Evolutionary conservation across 176 grass and related monocot species (phyloP), one percentile per base, ranked within the genome.

Genomic region (Pontederia paniculata): DNA sequence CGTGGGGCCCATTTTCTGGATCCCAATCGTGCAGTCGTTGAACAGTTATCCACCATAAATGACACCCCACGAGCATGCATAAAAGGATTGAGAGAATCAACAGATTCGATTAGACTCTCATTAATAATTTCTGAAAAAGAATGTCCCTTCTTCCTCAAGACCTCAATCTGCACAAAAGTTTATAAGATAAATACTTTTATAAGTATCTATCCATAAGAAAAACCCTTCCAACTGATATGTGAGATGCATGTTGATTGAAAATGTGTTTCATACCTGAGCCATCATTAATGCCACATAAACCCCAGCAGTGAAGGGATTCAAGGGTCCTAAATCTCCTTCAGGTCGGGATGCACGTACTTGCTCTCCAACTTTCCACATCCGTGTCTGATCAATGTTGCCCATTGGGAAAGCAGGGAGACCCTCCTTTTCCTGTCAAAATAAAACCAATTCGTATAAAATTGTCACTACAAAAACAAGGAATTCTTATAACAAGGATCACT

Each of bases 1-100:
- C 89, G 78, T 0, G 89, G 89, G 0, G 89, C 84, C 89, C 89
- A 95, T 73, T 95, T 95, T 53, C 89, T 83, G 1, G 89, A 88
- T 63, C 84, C 89, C 48, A 95, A 45, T 4, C 89, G 84, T 43
- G 89, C 89, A 15, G 89, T 95, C 0, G 89, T 95, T 10, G 81
- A 95, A 62, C 81, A 95, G 66, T 85, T 95, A 44, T 95, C 89
- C 10, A 95, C 89, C 84, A 95, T 95, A 70, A 95, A 95, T 18
- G 81, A 83, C 43, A 95, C 85, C 0, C 90, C 79, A 13, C 82
- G 79, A 50, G 85, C 82, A 42, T 96, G 90, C 90, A 96, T 89
- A 56, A 89, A 96, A 8, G 85, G 90, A 52, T 96, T 96, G 2
- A 95, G 57, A 12, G 85, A 95, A 70, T 95, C 89, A 0, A 95